Evolutionary conservation across 2,329 filamentous ascomycete genomes (phyloP), one percentile per base, ranked within the genome.

Genomic region (Eutypa lata): DNA sequence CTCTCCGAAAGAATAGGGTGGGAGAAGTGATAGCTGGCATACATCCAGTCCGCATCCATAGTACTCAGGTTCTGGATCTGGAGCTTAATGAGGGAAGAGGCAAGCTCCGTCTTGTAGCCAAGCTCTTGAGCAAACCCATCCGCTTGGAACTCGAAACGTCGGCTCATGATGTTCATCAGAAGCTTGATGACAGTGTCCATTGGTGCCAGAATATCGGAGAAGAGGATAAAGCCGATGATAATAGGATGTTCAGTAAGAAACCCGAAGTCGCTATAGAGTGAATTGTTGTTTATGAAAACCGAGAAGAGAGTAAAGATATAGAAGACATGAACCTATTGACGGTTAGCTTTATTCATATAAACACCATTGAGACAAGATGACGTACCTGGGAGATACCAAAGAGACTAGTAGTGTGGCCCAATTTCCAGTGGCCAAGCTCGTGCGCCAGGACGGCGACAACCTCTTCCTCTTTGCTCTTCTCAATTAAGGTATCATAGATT

Each of bases 31-130:
- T 97, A 99, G 74, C 88, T 95, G 50, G 94, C 94, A 73, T 96
- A 99, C 82, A 97, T 86, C 89, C 90, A 96, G 74, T 99, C 95
- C 26, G 94, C 94, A 65, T 99, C 94, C 93, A 99, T 97, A 56
- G 90, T 95, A 73, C 91, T 96, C 61, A 99, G 81, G 70, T 99
- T 99, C 78, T 97, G 92, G 66, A 97, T 91, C 75, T 99, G 95
- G 49, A 99, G 88, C 78, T 97, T 97, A 76, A 99, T 91, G 58
- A 99, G 83, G 21, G 91, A 94, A 57, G 84, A 80, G 43, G 92
- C 91, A 49, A 99, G 86, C 71, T 97, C 87, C 45, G 83, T 76
- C 49, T 87, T 84, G 75, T 93, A 97, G 50, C 94, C 94, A 10
- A 97, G 86, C 48, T 86, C 80, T 62, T 87, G 81, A 53, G 93